Base-by-base conservation (phyloP, 805 yeast genomes). In the Tetrapisispora taiwanensis region DNA sequence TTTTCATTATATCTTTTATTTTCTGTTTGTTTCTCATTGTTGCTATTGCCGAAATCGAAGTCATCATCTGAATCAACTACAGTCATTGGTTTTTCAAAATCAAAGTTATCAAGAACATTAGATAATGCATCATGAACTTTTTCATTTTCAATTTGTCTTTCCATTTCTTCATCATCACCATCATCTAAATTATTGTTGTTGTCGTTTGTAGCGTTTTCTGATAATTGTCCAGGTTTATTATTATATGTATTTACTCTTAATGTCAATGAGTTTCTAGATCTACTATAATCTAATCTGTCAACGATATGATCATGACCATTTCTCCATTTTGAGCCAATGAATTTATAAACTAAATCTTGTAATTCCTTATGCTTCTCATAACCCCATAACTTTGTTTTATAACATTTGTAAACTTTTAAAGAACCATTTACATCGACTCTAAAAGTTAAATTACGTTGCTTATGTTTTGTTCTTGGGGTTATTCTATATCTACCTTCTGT, bases 311-410 rank as follows among this genome's bases (percentile, higher is more conserved):
- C 84, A 48, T 76, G 78, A 6, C 88, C 88, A 60, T 84, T 85
- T 52, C 73, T 74, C 96, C 96, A 87, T 38, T 72, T 74, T 0
- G 83, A 84, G 48, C 80, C 74, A 9, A 63, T 67, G 58, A 75
- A 89, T 43, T 69, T 68, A 62, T 70, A 74, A 0, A 81, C 84
- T 51, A 88, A 68, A 52, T 82, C 92, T 30, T 73, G 71, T 2
- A 72, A 59, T 3, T 72, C 68, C 53, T 75, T 81, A 49, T 76
- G 73, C 65, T 84, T 84, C 51, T 84, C 88, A 48, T 77, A 73
- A 3, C 97, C 97, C 98, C 98, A 90, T 34, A 92, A 71, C 59
- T 88, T 88, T 28, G 81, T 77, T 65, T 88, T 87, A 53, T 73
- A 74, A 51, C 81, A 69, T 52, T 75, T 76, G 45, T 83, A 63